A percentile compares a stretch with the other conserved stretches of the same genome.
phyloP scores from a whole-genome alignment of 1,284 basidiomycete species.

The Flammula alnicola region DNA sequence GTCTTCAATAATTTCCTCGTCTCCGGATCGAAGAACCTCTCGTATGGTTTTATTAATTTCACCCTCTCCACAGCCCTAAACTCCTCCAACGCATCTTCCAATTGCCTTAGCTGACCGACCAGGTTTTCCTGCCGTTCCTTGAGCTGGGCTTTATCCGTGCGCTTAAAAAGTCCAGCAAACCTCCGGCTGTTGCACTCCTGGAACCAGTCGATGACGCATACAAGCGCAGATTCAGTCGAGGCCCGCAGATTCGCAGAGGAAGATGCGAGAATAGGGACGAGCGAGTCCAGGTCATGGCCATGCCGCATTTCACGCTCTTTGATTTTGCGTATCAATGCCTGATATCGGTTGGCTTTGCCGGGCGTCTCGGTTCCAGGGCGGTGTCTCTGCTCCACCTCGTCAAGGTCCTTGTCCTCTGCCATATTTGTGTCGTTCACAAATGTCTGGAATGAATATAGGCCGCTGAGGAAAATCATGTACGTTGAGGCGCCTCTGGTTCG shows the following conservation, averaged over 20 bases:
- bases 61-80: constrained; percentile 38
- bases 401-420: constrained; percentile 24
- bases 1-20: constrained; percentile 33
- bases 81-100: constrained; percentile 33
- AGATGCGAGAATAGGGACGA: constrained; percentile 42
- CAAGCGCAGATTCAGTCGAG: constrained; percentile 31
- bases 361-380: constrained; percentile 7
- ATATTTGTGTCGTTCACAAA: constrained; percentile 38
- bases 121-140: constrained; percentile 31
- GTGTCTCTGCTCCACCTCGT: constrained; percentile 2
- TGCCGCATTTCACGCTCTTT: constrained; percentile 38
- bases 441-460: constrained; percentile 39
- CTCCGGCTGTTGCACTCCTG: constrained; percentile 37
- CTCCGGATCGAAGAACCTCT: constrained; percentile 41
- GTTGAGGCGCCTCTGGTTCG: neutral
- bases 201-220: constrained; percentile 35
- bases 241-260: constrained; percentile 38
- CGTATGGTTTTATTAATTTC: constrained; percentile 41
- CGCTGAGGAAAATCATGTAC: constrained; percentile 24
- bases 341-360: constrained; percentile 28
- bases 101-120: constrained; percentile 21
- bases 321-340: constrained; percentile 29
- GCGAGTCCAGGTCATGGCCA: constrained; percentile 42
- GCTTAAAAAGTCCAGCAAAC: constrained; percentile 35
- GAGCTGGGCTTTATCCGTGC: constrained; percentile 20